phyloP scores from a whole-genome alignment of 2,329 filamentous ascomycete species.

The Eutypella sp. region DNA sequence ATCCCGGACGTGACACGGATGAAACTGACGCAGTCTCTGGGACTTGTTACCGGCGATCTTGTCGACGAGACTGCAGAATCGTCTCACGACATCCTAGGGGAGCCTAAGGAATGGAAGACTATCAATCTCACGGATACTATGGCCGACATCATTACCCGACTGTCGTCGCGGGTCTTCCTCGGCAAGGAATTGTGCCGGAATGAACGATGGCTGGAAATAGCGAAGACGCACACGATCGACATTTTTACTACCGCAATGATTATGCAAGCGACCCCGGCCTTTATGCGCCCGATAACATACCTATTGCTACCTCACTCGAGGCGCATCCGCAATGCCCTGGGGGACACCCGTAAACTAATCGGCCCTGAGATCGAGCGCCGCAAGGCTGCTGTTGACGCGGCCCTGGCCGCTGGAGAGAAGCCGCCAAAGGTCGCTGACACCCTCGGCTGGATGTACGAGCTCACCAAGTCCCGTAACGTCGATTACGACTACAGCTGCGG shows the following conservation, averaged over 20 bases:
- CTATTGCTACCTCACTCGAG: constrained; percentile 37
- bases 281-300: constrained; percentile 37
- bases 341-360: constrained; percentile 31
- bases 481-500: constrained; percentile 27
- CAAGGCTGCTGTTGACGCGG: constrained; percentile 21
- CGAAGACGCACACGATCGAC: constrained; percentile 37
- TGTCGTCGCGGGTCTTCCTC: constrained; percentile 46
- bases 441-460: constrained; percentile 39
- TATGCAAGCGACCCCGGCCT: constrained; percentile 35
- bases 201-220: constrained; percentile 40
- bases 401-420: constrained; percentile 20
- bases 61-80: constrained; percentile 29
- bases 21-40: constrained; percentile 29
- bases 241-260: constrained; percentile 29
- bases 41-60: constrained; percentile 29
- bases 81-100: constrained; percentile 28
- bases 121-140: constrained; percentile 30
- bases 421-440: constrained; percentile 32
- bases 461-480: constrained; percentile 20
- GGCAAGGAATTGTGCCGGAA: constrained; percentile 40
- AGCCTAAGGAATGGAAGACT: constrained; percentile 33
- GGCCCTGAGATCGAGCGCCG: constrained; percentile 26
- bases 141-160: constrained; percentile 39
- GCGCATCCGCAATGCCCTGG: constrained; percentile 32
- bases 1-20: constrained; percentile 26